Conservation (phyloP, 1,139 yeast genomes). For the Yamadazyma diddensiae region DNA sequence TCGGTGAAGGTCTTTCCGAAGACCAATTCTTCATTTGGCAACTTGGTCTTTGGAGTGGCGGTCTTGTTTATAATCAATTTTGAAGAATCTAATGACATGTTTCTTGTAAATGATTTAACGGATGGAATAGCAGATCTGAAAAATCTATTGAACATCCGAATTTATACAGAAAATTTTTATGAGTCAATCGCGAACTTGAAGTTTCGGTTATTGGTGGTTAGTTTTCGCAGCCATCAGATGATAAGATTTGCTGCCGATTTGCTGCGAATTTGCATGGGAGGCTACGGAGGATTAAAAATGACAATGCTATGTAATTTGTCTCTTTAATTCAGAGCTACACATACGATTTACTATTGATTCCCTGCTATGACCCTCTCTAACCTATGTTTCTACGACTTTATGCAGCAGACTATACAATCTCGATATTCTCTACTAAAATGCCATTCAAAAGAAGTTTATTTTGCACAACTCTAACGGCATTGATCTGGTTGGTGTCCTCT, state of each 20-base stretch:
- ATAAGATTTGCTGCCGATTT: too few relatives aligned
- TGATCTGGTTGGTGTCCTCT: constrained; percentile 1
- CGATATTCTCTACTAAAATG: constrained; percentile 12
- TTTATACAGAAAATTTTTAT: constrained; percentile 4
- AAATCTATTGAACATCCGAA: constrained; percentile 2
- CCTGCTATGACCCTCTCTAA: too few relatives aligned
- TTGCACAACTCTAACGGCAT: constrained; percentile 2
- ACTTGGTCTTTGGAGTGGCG: constrained; percentile 56
- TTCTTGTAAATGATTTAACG: constrained; percentile 4
- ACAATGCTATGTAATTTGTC: too few relatives aligned
- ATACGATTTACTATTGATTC: too few relatives aligned
- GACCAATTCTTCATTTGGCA: constrained; percentile 71
- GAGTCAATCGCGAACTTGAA: constrained; percentile 7
- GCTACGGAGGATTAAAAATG: too few relatives aligned
- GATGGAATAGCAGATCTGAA: constrained; percentile 1
- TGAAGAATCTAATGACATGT: constrained; percentile 55
- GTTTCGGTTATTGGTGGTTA: constrained; percentile 5
- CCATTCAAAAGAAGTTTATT: constrained; percentile 12
- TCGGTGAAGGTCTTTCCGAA: constrained; percentile 88
- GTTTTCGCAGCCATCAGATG: not conserved
- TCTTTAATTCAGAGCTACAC: too few relatives aligned
- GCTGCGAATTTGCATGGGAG: not conserved
- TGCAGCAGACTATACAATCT: constrained; percentile 1
- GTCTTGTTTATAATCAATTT: constrained; percentile 60
- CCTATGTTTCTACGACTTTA: too few relatives aligned